Evolutionary conservation across 495 filamentous ascomycete genomes (phyloP), one percentile per base, ranked within the genome.

Genomic region (Xylona heveae): DNA sequence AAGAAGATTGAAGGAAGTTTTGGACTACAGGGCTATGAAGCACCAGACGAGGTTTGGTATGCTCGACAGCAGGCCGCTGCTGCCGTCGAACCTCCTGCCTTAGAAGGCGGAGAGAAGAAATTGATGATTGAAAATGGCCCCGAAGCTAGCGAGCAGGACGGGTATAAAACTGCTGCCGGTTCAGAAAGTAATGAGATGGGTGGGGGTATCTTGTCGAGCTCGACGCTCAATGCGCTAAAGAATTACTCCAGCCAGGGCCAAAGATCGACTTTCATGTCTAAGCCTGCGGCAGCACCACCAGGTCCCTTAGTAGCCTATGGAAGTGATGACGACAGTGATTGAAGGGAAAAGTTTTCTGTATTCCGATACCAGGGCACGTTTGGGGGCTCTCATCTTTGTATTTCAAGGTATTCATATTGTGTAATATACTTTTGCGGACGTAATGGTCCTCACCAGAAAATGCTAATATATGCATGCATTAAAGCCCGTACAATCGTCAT

Each of bases 31-130:
- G 88, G 90, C 1, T 97, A 95, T 48, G 82, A 95, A 40, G 80
- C 81, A 12, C 83, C 85, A 3, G 88, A 97, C 52, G 78, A 90
- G 43, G 74, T 95, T 13, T 92, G 84, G 65, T 92, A 82, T 55
- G 79, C 83, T 3, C 57, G 74, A 31, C 28, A n/a, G 28, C 39
- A 61, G 34, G 55, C 68, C 58, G 49, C 69, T 26, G 64, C 28
- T n/a, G 28, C 10, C 9, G 35, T 28, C 19, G 17, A 18, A 19
- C 23, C 25, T 14, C 20, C 35, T 12, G 20, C 18, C 8, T n/a
- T n/a, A n/a, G n/a, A n/a, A 19, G 35, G 19, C 27, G 35, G 12
- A 17, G 25, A 16, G 10, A 2, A 8, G 6, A n/a, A 3, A 29
- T 29, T 15, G 33, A 35, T 17, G 19, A 24, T 18, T 38, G 33